Evolutionary conservation across 179 eudicot genomes (phyloP), one percentile per base, ranked within the genome.

Genomic region (Sideroxylon spinosum): DNA sequence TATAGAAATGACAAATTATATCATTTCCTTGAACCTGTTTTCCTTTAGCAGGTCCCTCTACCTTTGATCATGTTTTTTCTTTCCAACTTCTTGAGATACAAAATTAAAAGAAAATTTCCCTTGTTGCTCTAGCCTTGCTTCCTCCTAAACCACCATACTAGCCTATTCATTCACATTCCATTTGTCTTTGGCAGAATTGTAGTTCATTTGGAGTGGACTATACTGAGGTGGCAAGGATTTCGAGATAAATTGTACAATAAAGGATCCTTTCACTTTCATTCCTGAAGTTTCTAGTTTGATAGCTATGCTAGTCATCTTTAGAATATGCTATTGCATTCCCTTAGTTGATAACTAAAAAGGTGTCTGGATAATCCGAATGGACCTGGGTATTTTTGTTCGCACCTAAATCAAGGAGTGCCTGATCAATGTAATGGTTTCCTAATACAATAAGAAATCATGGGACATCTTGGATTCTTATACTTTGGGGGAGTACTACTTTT

Each of bases 141-240:
- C 52, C 13, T 74, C 77, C 8, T 57, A 10, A 19, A 60, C 50
- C 16, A 74, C 10, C 52, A 74, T 74, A n/a, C 53, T 74, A 2
- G 66, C 25, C 28, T 59, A 59, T 9, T 74, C 68, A 57, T 57
- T 74, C 6, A 59, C 67, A 60, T 74, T 74, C 53, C 53, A 60
- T 62, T 52, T 52, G 16, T 52, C 56, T 52, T 52, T 52, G 1
- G 9, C 9, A 52, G 16, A 9, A 13, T 52, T 75, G 4, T 75
- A 74, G 28, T 74, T 14, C 0, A 74, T 74, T 28, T 74, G 77
- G 53, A 74, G 60, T 60, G 53, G 52, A 1, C 68, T 68, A 74
- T 74, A 37, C 28, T 74, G 17, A 74, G 29, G 6, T 2, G 77
- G 55, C 29, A 60, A 60, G 2, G 29, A 74, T 7, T 74, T 74